Base-by-base conservation (phyloP, 106 monocot genomes). In the Dendrobium nobile region DNA sequence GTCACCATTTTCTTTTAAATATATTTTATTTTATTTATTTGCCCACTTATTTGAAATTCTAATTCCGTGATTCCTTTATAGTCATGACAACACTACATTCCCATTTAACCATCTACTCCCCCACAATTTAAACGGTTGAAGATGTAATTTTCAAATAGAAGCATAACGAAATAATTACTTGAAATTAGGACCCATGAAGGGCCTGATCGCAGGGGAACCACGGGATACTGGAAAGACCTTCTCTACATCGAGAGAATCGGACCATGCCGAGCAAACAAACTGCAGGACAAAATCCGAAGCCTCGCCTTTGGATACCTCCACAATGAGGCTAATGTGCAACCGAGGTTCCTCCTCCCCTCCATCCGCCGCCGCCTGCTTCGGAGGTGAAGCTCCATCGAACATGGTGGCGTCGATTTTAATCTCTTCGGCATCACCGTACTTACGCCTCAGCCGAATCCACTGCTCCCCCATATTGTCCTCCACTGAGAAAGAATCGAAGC, bases 251-350 rank as follows among this genome's bases (percentile, higher is more conserved):
- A 97, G 18, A 0, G 87, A 81, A 37, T 92, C 97, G 0, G 88
- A 86, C 92, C 91, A 94, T 81, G 44, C 82, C 26, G 96, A 92
- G 89, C 96, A 96, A 13, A 87, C 48, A 79, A 93, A 92, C 75
- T 91, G 90, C 18, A 93, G 78, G 11, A 72, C 82, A 28, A 41
- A 17, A 54, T 64, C 78, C 16, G 42, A 70, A 16, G 27, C 77
- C 4, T 82, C 87, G 42, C 78, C 79, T 79, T 89, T 92, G 15
- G 84, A 84, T 18, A 91, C 87, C 83, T 91, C 87, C 27, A 91
- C 87, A 27, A 83, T 28, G 65, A 91, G 65, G 77, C 87, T 98
- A 40, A 95, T 87, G 76, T 92, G 92, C 42, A 91, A 67, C 28
- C 92, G 77, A 15, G 68, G 44, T 11, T 77, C 75, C 28, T 73